phyloP scores from a whole-genome alignment of 164 flowering plant genomes.

The Aristolochia fimbriata region DNA sequence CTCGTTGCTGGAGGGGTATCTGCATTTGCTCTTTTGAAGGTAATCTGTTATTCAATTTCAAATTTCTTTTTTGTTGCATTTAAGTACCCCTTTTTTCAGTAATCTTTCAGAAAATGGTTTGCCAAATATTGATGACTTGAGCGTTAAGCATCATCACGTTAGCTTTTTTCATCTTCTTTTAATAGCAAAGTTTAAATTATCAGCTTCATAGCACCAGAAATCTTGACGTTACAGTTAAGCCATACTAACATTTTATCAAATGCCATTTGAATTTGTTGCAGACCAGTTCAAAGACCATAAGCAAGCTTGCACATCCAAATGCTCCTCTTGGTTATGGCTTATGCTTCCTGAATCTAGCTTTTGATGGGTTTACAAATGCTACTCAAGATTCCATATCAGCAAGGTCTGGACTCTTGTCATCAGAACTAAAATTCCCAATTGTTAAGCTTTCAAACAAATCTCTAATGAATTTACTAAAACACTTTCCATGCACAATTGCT shows the following conservation, averaged over 20 bases:
- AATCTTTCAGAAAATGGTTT: too few relatives aligned
- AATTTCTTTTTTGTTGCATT: too few relatives aligned
- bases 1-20: constrained; percentile 99
- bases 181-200: too few relatives aligned
- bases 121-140: too few relatives aligned
- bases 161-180: too few relatives aligned
- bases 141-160: too few relatives aligned
- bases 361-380: constrained; percentile 97
- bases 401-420: constrained; percentile 35
- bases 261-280: constrained; percentile 18
- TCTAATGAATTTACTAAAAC: not conserved
- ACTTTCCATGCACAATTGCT: not conserved
- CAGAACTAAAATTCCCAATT: too few relatives aligned
- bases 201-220: too few relatives aligned
- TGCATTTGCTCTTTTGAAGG: constrained; percentile 84
- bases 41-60: constrained; percentile 11
- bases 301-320: constrained; percentile 93
- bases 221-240: too few relatives aligned
- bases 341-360: constrained; percentile 85
- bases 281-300: constrained; percentile 93
- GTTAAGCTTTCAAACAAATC: too few relatives aligned
- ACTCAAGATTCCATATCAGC: constrained; percentile 86
- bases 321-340: constrained; percentile 95
- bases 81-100: too few relatives aligned
- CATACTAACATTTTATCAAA: too few relatives aligned